These are phyloP conservation scores for Solidago caesia DNA, from an alignment of 129 eudicot genomes.

Conservation along the genomic window DNA sequence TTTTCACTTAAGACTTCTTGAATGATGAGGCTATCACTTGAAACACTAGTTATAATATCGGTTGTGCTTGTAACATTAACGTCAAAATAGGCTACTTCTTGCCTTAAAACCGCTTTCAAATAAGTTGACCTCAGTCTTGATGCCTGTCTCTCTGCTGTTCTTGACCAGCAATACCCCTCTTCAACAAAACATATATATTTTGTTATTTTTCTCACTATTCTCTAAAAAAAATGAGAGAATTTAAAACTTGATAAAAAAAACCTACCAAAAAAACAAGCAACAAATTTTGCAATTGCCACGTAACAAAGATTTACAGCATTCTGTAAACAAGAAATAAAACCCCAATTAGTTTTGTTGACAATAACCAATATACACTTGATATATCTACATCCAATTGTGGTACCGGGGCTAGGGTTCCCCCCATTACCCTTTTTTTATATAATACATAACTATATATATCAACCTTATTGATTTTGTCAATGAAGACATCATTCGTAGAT, in stretches of 20 bases:
- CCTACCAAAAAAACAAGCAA: slow-evolving; percentile 48
- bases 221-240: background rate
- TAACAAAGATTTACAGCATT: slow-evolving; percentile 39
- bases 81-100: slow-evolving; percentile 55
- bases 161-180: slow-evolving; percentile 59
- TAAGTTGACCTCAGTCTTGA: slow-evolving; percentile 48
- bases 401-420: too few relatives aligned
- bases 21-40: slow-evolving; percentile 47
- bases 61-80: slow-evolving; percentile 43
- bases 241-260: background rate
- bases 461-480: slow-evolving; percentile 48
- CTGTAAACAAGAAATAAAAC: slow-evolving; percentile 28
- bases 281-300: slow-evolving; percentile 40
- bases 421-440: too few relatives aligned
- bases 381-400: background rate
- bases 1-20: slow-evolving; percentile 57
- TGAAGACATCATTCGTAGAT: slow-evolving; percentile 14
- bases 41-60: slow-evolving; percentile 46
- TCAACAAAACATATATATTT: background rate
- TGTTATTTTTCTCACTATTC: background rate
- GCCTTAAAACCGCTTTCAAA: slow-evolving; percentile 53
- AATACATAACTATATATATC: background rate
- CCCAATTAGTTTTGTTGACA: background rate
- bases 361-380: background rate
- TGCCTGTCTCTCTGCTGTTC: slow-evolving; percentile 56